These are phyloP conservation scores for Vanrija sp. DNA, from an alignment of 1,284 basidiomycete species.

Conservation along the genomic window DNA sequence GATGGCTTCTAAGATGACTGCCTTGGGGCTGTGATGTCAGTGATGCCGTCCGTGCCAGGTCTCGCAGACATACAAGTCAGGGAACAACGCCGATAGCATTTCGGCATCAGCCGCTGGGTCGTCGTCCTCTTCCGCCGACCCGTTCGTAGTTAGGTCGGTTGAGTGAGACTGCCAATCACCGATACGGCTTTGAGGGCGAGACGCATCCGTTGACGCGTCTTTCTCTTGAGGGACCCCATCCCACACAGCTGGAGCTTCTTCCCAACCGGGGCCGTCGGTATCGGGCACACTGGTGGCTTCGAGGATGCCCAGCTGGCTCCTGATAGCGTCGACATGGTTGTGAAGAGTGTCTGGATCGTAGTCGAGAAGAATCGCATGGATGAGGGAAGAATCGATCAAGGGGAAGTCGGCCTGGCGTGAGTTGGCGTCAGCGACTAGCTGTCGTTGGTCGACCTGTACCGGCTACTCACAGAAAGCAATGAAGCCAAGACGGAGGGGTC, in stretches of 20 bases:
- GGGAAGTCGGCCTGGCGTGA: constrained; percentile 38
- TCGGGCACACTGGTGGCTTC: constrained; percentile 46
- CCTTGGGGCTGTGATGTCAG: constrained; percentile 5
- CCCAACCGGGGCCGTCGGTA: constrained; percentile 2
- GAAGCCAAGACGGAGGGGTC: constrained; percentile 24
- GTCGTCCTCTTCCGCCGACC: neutral
- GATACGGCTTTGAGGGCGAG: too few relatives aligned
- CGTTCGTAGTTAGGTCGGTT: neutral
- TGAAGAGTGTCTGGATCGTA: constrained; percentile 27
- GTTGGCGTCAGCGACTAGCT: neutral
- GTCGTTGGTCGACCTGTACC: neutral
- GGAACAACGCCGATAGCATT: constrained; percentile 31
- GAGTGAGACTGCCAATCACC: too few relatives aligned
- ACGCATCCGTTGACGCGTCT: too few relatives aligned
- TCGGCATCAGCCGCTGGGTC: constrained; percentile 12
- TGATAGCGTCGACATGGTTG: constrained; percentile 24
- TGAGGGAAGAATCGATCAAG: constrained; percentile 39
- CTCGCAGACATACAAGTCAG: constrained; percentile 22
- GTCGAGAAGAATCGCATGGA: constrained; percentile 41
- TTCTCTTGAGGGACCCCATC: too few relatives aligned
- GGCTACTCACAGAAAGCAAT: constrained; percentile 17
- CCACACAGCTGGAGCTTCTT: too few relatives aligned
- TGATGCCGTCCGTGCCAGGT: neutral
- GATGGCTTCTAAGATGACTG: constrained; percentile 21
- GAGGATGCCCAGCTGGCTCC: constrained; percentile 42